phyloP scores from a whole-genome alignment of 805 yeast species.

The Ogataea pini region DNA sequence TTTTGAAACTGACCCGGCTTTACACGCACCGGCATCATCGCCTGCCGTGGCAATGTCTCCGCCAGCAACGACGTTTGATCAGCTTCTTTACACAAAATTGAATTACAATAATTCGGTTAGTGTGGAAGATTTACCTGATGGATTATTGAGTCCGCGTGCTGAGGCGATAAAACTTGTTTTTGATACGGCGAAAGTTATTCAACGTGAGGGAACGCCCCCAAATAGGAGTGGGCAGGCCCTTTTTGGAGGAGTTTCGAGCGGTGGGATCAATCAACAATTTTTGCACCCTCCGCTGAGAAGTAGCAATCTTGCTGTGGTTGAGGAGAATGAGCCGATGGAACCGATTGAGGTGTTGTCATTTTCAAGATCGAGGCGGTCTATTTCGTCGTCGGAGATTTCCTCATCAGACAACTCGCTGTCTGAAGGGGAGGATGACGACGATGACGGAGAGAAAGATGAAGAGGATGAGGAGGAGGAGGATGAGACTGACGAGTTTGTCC shows the following conservation, averaged over 20 bases:
- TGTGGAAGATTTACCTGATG: slow-evolving; percentile 26
- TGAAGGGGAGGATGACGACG: slow-evolving; percentile 27
- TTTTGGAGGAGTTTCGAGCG: too few relatives aligned
- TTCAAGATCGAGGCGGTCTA: slow-evolving; percentile 1
- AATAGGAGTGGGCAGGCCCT: too few relatives aligned
- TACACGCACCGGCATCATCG: slow-evolving; percentile 27
- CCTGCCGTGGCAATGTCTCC: slow-evolving; percentile 8
- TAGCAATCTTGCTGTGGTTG: slow-evolving; percentile 16
- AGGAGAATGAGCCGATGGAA: slow-evolving; percentile 22
- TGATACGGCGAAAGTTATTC: slow-evolving; percentile 38
- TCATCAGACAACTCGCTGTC: slow-evolving; percentile 4
- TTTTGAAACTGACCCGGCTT: slow-evolving; percentile 9
- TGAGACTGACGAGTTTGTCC: slow-evolving; percentile 17
- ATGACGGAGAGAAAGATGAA: slow-evolving; percentile 14
- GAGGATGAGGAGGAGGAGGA: slow-evolving; percentile 23
- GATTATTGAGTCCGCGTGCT: slow-evolving; percentile 38
- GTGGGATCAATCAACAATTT: background rate
- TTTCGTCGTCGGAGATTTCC: slow-evolving; percentile 13
- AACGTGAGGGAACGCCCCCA: slow-evolving; percentile 28
- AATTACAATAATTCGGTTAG: slow-evolving; percentile 30
- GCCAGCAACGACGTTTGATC: slow-evolving; percentile 32
- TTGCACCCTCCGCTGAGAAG: background rate
- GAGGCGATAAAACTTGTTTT: slow-evolving; percentile 41
- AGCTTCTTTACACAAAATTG: slow-evolving; percentile 29
- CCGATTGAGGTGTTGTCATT: slow-evolving; percentile 21